Conservation (phyloP, 495 filamentous ascomycete genomes). For the Penicillium diatomitis region DNA sequence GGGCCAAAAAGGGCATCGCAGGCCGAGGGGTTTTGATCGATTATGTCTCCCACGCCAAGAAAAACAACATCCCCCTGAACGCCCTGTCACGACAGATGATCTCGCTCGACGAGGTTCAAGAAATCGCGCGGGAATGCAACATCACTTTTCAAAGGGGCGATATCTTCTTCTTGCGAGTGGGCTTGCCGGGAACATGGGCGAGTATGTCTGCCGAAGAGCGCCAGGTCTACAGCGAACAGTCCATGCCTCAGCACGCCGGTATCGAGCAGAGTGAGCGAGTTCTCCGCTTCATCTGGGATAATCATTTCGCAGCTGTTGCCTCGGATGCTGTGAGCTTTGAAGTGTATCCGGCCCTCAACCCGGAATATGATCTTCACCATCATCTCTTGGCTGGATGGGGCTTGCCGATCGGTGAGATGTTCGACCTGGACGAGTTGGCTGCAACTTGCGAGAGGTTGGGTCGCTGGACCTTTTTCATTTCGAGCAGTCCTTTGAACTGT, state of each 20-base stretch:
- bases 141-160: conserved; percentile 52
- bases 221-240: conserved; percentile 26
- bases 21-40: conserved; percentile 49
- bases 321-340: conserved; percentile 61
- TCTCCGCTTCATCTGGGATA: conserved; percentile 59
- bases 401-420: conserved; percentile 57
- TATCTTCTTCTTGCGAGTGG: conserved; percentile 67
- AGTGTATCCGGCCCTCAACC: conserved; percentile 46
- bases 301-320: conserved; percentile 58
- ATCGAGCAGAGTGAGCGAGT: conserved; percentile 56
- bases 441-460: conserved; percentile 42
- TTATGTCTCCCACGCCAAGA: conserved; percentile 40
- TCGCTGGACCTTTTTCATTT: conserved; percentile 65
- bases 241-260: conserved; percentile 46
- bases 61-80: conserved; percentile 40
- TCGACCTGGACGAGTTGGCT: conserved; percentile 50
- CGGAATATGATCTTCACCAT: conserved; percentile 50
- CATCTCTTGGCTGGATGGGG: conserved; percentile 61
- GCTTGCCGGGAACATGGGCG: conserved; percentile 43
- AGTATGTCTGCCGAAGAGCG: conserved; percentile 31
- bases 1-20: conserved; percentile 44
- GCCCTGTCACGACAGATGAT: conserved; percentile 54
- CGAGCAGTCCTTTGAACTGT: conserved; percentile 54
- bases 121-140: conserved; percentile 47
- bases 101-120: conserved; percentile 40